Conservation (phyloP, 2,329 filamentous ascomycete genomes). For the Colletotrichum lini region DNA sequence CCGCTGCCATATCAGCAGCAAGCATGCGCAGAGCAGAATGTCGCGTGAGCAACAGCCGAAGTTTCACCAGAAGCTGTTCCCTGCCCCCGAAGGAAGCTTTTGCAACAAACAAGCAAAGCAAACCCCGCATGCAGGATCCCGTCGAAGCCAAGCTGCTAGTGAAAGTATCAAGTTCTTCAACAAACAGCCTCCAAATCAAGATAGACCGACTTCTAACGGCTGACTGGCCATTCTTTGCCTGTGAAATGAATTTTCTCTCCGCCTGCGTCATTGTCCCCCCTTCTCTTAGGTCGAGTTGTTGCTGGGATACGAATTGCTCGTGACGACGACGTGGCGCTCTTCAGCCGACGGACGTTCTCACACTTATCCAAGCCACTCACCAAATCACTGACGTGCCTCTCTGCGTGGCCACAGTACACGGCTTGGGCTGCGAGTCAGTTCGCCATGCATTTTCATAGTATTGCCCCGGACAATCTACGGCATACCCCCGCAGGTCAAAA, state of each 20-base stretch:
- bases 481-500: constrained; percentile 3
- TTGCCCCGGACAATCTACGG: not conserved
- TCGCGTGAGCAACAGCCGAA: constrained; percentile 36
- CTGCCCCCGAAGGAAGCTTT: constrained; percentile 9
- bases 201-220: not conserved
- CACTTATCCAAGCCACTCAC: constrained; percentile 24
- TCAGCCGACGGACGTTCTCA: not conserved
- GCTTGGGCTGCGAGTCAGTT: constrained; percentile 23
- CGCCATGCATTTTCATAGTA: not conserved
- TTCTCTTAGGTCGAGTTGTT: not conserved
- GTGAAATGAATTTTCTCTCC: too few species aligned
- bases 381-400: constrained; percentile 6
- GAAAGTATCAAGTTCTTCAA: not conserved
- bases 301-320: constrained; percentile 9
- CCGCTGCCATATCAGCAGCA: constrained; percentile 13
- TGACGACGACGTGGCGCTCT: constrained; percentile 20
- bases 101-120: constrained; percentile 22
- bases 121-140: constrained; percentile 23
- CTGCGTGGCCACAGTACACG: not conserved
- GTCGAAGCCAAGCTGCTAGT: constrained; percentile 12
- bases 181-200: not conserved
- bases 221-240: not conserved
- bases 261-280: not conserved
- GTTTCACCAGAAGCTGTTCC: constrained; percentile 24
- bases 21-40: not conserved